A percentile compares a stretch with the other conserved stretches of the same genome.
phyloP scores from a whole-genome alignment of 495 filamentous ascomycete species.

The Rhypophila decipiens region DNA sequence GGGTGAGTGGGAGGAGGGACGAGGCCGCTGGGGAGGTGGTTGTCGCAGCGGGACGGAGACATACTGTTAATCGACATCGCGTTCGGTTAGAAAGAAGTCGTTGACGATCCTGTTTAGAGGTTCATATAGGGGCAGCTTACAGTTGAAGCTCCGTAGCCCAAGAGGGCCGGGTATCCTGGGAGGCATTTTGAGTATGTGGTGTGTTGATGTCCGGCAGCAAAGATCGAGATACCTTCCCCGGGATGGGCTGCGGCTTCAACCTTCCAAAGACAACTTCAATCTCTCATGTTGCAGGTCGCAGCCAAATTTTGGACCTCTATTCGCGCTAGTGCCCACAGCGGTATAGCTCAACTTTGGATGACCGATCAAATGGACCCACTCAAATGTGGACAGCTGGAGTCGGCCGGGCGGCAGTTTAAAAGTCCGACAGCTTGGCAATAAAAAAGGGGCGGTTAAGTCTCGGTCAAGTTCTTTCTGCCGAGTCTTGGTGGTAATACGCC shows the following conservation, averaged over 20 bases:
- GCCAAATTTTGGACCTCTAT: conserved; percentile 26
- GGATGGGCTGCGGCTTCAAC: neutral
- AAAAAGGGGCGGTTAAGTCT: neutral
- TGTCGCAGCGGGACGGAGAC: conserved; percentile 37
- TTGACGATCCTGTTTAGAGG: neutral
- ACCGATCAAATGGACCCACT: neutral
- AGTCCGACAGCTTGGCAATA: neutral
- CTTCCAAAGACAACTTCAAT: conserved; percentile 20
- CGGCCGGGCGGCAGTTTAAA: conserved; percentile 11
- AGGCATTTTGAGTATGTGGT: conserved; percentile 52
- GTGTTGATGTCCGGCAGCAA: conserved; percentile 1
- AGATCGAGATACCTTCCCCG: neutral
- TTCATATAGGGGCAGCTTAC: conserved; percentile 27
- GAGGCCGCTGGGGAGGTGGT: conserved; percentile 23
- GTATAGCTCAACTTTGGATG: conserved; percentile 3
- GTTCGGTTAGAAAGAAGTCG: conserved; percentile 2
- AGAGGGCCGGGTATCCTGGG: conserved; percentile 62
- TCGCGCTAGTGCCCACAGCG: conserved; percentile 4
- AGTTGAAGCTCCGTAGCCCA: conserved; percentile 54
- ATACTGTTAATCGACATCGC: conserved; percentile 35
- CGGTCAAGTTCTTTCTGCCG: neutral
- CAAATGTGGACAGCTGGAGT: neutral
- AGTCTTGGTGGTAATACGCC: neutral
- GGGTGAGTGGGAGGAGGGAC: conserved; percentile 39
- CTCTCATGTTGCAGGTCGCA: conserved; percentile 8